Evolutionary conservation across 106 monocot species (phyloP).

Genomic region (Apostasia ramifera): DNA sequence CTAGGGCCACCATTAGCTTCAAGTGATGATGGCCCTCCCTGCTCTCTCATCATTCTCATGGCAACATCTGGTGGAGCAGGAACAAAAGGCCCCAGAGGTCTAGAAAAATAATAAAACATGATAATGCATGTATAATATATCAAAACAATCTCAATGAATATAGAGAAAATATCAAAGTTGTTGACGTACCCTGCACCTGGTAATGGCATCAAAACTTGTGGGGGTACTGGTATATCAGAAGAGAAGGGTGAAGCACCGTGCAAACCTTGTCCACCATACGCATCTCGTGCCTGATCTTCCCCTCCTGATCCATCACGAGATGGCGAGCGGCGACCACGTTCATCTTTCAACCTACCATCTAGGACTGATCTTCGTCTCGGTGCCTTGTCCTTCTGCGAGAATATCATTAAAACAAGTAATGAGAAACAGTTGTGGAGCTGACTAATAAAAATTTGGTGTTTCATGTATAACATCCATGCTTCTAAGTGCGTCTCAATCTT

Average conservation of each 20-base stretch:
- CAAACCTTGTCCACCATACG: conserved; percentile 58
- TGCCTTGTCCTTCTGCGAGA: conserved; percentile 45
- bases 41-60: conserved; percentile 92
- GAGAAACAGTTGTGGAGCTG: neutral
- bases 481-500: too few species aligned
- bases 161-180: neutral
- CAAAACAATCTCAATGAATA: neutral
- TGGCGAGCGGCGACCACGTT: conserved; percentile 65
- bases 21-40: conserved; percentile 59
- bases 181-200: conserved; percentile 86
- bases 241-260: conserved; percentile 60
- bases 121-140: neutral
- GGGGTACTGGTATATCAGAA: conserved; percentile 66
- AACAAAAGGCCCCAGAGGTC: conserved; percentile 93
- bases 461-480: too few species aligned
- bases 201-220: conserved; percentile 91
- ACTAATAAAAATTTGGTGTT: too few species aligned
- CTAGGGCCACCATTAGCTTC: conserved; percentile 60
- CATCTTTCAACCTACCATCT: conserved; percentile 62
- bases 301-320: conserved; percentile 33
- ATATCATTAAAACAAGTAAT: neutral
- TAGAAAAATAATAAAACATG: conserved; percentile 19
- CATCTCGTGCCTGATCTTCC: conserved; percentile 61
- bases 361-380: conserved; percentile 45
- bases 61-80: conserved; percentile 97